Evolutionary conservation across 2,329 filamentous ascomycete genomes (phyloP).

Genomic region (Seiridium cupressi): DNA sequence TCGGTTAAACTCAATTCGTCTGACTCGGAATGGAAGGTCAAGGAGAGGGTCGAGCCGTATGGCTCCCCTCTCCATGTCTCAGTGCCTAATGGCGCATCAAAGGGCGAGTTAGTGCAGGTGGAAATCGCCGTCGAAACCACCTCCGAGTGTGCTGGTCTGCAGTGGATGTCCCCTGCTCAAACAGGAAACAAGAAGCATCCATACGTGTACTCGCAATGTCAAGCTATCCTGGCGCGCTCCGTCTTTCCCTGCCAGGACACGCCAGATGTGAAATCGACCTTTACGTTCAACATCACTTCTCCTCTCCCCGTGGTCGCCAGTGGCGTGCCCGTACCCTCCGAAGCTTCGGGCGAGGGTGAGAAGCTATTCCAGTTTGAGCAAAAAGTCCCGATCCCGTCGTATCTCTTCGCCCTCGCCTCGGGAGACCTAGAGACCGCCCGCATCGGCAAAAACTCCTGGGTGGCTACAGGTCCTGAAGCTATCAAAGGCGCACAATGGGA

Average conservation of each 20-base stretch:
- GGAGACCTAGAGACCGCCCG: constrained; percentile 83
- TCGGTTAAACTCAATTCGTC: constrained; percentile 68
- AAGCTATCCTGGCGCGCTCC: constrained; percentile 91
- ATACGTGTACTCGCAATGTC: constrained; percentile 98
- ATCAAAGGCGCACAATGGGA: constrained; percentile 85
- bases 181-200: constrained; percentile 94
- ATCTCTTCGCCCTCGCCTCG: constrained; percentile 88
- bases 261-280: constrained; percentile 94
- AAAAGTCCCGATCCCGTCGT: constrained; percentile 87
- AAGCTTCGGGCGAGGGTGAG: constrained; percentile 45
- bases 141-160: constrained; percentile 82
- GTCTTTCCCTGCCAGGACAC: constrained; percentile 98
- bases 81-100: constrained; percentile 53
- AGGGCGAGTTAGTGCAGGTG: constrained; percentile 51
- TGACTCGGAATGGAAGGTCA: constrained; percentile 66
- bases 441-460: constrained; percentile 81
- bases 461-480: constrained; percentile 87
- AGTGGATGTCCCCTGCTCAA: constrained; percentile 92
- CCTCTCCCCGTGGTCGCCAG: constrained; percentile 89
- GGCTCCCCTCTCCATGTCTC: constrained; percentile 68
- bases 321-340: constrained; percentile 61
- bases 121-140: constrained; percentile 78
- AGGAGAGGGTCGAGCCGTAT: constrained; percentile 69
- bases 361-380: constrained; percentile 85
- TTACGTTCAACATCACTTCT: constrained; percentile 84